Percentiles rank a stretch among this genome's conserved stretches.
Evolutionary conservation across 495 filamentous ascomycete species (phyloP).

Genomic region (Penicillium silybi): DNA sequence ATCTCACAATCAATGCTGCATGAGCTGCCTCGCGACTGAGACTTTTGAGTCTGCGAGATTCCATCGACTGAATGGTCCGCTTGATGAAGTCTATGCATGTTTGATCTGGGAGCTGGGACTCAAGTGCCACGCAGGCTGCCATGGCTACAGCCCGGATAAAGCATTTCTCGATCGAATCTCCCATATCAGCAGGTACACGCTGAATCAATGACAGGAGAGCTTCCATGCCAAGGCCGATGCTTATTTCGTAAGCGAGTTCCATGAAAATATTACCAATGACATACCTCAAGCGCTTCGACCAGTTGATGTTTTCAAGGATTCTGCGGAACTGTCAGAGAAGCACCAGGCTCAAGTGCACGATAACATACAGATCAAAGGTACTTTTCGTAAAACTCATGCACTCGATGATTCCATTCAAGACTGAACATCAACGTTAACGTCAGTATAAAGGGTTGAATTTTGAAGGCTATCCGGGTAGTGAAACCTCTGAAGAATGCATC

Average conservation of each 20-base stretch:
- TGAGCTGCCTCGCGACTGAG: slow-evolving; percentile 58
- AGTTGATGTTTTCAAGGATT: background rate
- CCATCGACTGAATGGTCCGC: slow-evolving; percentile 36
- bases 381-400: background rate
- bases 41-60: slow-evolving; percentile 23
- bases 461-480: background rate
- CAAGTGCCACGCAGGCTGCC: no score
- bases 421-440: background rate
- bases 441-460: background rate
- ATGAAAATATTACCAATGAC: background rate
- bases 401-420: background rate
- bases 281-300: slow-evolving; percentile 1
- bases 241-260: background rate
- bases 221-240: slow-evolving; percentile 23
- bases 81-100: slow-evolving; percentile 27
- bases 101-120: slow-evolving; percentile 15
- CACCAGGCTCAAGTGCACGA: background rate
- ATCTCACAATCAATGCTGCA: slow-evolving; percentile 63
- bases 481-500: background rate
- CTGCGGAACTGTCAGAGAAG: background rate
- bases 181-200: slow-evolving; percentile 35
- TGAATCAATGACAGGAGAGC: slow-evolving; percentile 55
- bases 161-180: slow-evolving; percentile 59
- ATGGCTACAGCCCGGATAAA: slow-evolving; percentile 40
- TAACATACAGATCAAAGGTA: background rate